A percentile compares a stretch with the other conserved stretches of the same genome.
Evolutionary conservation across 257 asterid species (phyloP).

Genomic region (Solanum peruvianum): DNA sequence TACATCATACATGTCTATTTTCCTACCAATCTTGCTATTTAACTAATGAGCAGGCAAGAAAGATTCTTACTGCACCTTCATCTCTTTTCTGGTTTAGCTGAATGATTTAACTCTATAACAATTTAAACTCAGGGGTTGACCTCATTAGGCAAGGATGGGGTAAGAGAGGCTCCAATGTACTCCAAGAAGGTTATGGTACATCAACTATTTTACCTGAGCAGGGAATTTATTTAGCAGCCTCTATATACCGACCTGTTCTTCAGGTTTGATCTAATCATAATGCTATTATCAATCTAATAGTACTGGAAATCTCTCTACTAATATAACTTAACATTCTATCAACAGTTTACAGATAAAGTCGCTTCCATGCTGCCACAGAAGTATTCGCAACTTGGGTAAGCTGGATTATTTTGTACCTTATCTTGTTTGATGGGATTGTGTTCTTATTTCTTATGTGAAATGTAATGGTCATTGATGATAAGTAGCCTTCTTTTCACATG

Average conservation of each 20-base stretch:
- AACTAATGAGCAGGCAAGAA: not conserved
- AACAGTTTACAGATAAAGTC: slow-evolving; percentile 91
- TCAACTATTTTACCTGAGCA: slow-evolving; percentile 89
- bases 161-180: slow-evolving; percentile 70
- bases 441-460: not conserved
- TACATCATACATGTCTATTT: not conserved
- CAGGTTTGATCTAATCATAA: slow-evolving; percentile 47
- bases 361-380: slow-evolving; percentile 95
- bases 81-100: not conserved
- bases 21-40: not conserved
- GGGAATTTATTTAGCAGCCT: slow-evolving; percentile 94
- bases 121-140: slow-evolving; percentile 47
- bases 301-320: not conserved
- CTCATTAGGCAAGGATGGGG: slow-evolving; percentile 86
- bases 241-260: slow-evolving; percentile 88
- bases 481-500: not conserved
- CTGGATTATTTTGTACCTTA: not conserved
- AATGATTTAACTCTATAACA: not conserved
- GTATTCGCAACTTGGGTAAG: slow-evolving; percentile 89
- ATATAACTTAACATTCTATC: slow-evolving; percentile 5
- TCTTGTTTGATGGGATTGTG: not conserved
- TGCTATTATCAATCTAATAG: not conserved
- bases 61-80: not conserved
- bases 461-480: not conserved
- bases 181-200: slow-evolving; percentile 97